Percentiles rank a stretch among this genome's conserved stretches.
Conservation (phyloP, 2,329 filamentous ascomycete genomes). For the Chrysoporthe puriensis region DNA sequence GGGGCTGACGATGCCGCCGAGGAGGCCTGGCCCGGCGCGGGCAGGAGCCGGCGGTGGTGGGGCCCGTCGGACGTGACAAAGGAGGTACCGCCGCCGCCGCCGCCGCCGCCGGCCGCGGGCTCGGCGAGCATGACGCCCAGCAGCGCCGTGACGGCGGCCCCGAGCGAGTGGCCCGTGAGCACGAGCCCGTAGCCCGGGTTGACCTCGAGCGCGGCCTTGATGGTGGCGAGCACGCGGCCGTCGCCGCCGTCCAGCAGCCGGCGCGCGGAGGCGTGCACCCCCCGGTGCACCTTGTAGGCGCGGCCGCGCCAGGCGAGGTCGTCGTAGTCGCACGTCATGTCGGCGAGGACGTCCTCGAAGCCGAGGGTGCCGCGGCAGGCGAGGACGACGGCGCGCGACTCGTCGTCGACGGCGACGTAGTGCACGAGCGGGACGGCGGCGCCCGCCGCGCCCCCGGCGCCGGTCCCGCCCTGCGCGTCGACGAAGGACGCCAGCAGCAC, state of each 20-base stretch:
- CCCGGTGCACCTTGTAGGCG: conserved; percentile 73
- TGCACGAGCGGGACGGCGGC: conserved; percentile 73
- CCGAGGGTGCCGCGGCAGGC: conserved; percentile 73
- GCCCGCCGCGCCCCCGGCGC: conserved; percentile 65
- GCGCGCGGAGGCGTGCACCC: conserved; percentile 71
- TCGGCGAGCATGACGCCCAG: conserved; percentile 73
- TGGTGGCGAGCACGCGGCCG: conserved; percentile 66
- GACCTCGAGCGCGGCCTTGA: conserved; percentile 67
- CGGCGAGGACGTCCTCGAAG: conserved; percentile 73
- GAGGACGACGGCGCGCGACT: conserved; percentile 72
- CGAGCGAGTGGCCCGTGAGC: conserved; percentile 70
- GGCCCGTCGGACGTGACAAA: conserved; percentile 65
- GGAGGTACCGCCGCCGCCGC: conserved; percentile 47
- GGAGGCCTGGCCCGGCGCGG: conserved; percentile 17
- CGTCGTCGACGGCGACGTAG: conserved; percentile 73
- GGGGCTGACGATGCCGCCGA: conserved; percentile 28
- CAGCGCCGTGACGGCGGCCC: conserved; percentile 70
- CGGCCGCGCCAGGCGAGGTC: conserved; percentile 65
- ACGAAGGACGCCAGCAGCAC: conserved; percentile 72
- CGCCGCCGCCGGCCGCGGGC: conserved; percentile 51
- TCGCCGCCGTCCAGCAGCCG: conserved; percentile 70
- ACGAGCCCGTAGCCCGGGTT: conserved; percentile 72
- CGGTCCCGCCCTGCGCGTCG: conserved; percentile 69
- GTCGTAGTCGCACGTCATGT: conserved; percentile 76
- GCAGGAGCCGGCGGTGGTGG: conserved; percentile 48